Evolutionary conservation across 768 basidiomycete species (phyloP), one percentile per base, ranked within the genome.

Genomic region (Xanthoconium purpureum): DNA sequence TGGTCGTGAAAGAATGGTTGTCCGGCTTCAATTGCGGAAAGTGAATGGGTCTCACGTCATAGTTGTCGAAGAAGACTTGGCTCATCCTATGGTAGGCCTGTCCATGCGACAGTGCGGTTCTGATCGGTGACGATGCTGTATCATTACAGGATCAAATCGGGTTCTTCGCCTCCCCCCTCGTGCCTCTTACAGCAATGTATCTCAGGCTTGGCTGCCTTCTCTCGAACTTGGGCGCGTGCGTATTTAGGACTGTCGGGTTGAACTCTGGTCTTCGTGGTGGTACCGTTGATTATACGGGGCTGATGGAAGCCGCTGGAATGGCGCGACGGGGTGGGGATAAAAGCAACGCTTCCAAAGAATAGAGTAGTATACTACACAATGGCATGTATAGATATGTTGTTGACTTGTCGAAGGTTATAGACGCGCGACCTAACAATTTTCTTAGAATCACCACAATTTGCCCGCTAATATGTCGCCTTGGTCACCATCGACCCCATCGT

Each of bases 21-120:
- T 79, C 29, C 78, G 80, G 47, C 63, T 88, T 43, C 79, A 73
- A 3, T 75, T 88, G n/a, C 74, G 69, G 44, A 75, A 82, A 64
- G 66, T 69, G 42, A 65, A 70, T 18, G 74, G 68, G 1, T 48
- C 69, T 3, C 75, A 76, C 62, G 77, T 78, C 47, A 85, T 88
- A 46, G 61, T 71, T 1, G 66, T 72, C 50, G 84, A 88, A 60
- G 84, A 87, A 61, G 83, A 85, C 63, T 79, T 83, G 53, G 81
- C 80, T 58, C 81, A 82, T 60, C 76, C 84, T 3, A 80, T 81
- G 56, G 83, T 79, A 54, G 18, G 60, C 40, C 5, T 15, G 4
- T 37, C 17, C 11, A 13, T 33, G 17, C 42, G 30, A 9, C 15
- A 2, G 12, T 37, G 32, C 6, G 33, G 33, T 38, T 45, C 37